Conservation (phyloP, 345 rosid genomes). For the Eucalyptus fibrosa region DNA sequence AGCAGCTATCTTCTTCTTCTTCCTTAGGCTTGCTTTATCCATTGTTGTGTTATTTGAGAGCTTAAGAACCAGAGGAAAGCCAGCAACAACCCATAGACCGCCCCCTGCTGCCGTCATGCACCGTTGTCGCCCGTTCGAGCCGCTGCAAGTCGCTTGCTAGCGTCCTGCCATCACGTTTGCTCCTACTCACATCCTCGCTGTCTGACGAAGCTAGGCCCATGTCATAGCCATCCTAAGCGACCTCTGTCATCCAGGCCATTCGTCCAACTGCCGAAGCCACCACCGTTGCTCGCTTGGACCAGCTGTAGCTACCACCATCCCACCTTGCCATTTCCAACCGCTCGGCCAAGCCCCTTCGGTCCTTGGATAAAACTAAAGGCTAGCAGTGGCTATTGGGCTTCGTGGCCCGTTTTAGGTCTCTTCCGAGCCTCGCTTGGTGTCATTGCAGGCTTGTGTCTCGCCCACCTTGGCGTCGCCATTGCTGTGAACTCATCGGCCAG, state of each 20-base stretch:
- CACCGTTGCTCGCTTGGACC: accelerated
- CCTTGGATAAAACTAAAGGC: too few species aligned
- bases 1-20: too few species aligned
- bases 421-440: accelerated
- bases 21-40: too few species aligned
- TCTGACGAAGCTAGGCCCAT: accelerated
- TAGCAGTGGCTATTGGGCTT: too few species aligned
- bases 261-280: accelerated
- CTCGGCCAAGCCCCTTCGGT: accelerated
- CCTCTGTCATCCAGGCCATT: too few species aligned
- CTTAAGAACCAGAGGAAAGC: too few species aligned
- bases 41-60: too few species aligned
- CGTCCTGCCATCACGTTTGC: accelerated
- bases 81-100: accelerated
- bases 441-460: accelerated
- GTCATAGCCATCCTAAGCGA: accelerated
- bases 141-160: accelerated
- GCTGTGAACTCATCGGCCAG: accelerated
- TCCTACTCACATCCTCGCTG: accelerated
- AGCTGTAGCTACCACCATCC: accelerated
- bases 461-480: too few species aligned
- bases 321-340: accelerated
- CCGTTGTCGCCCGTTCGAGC: accelerated
- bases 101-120: accelerated
- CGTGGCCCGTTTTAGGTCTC: too few species aligned